Percentiles rank a stretch among this genome's conserved stretches.
Evolutionary conservation across 2,329 filamentous ascomycete genomes (phyloP).

Genomic region (Hypoxylon sp.): DNA sequence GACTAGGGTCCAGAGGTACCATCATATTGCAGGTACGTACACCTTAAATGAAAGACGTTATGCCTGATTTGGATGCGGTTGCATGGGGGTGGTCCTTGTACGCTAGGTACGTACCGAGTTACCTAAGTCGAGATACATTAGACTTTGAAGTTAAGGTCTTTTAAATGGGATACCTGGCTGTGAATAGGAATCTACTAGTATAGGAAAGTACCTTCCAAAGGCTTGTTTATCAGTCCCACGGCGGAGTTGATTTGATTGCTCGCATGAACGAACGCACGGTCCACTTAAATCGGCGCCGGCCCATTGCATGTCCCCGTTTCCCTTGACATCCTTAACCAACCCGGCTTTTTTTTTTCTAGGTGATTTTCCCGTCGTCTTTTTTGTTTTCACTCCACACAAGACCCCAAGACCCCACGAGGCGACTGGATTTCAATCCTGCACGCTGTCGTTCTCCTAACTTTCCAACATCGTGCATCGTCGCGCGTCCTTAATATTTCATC

Average conservation of each 20-base stretch:
- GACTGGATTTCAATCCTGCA: slow-evolving; percentile 25
- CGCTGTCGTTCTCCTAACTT: neutral
- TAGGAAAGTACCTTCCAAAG: neutral
- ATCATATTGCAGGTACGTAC: slow-evolving; percentile 11
- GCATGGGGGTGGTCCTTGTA: neutral
- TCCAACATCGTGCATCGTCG: slow-evolving; percentile 28
- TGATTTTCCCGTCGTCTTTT: slow-evolving; percentile 20
- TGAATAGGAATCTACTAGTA: neutral
- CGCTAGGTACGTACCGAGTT: slow-evolving; percentile 5
- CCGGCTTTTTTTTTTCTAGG: slow-evolving; percentile 10
- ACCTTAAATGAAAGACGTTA: neutral
- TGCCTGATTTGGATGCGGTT: neutral
- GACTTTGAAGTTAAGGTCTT: neutral
- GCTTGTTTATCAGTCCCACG: neutral
- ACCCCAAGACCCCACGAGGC: slow-evolving; percentile 9
- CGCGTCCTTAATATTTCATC: slow-evolving; percentile 30
- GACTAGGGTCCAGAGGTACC: slow-evolving; percentile 8
- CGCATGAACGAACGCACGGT: slow-evolving; percentile 29
- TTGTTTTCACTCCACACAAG: slow-evolving; percentile 32
- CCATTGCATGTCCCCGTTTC: slow-evolving; percentile 19
- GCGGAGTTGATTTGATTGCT: slow-evolving; percentile 16
- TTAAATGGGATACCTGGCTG: neutral
- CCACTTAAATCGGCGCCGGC: slow-evolving; percentile 21
- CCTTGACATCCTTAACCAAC: slow-evolving; percentile 18
- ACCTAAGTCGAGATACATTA: neutral